A percentile compares a stretch with the other conserved stretches of the same genome.
These are phyloP conservation scores for Lantana camara DNA, from an alignment of 257 asterid species.

Conservation along the genomic window DNA sequence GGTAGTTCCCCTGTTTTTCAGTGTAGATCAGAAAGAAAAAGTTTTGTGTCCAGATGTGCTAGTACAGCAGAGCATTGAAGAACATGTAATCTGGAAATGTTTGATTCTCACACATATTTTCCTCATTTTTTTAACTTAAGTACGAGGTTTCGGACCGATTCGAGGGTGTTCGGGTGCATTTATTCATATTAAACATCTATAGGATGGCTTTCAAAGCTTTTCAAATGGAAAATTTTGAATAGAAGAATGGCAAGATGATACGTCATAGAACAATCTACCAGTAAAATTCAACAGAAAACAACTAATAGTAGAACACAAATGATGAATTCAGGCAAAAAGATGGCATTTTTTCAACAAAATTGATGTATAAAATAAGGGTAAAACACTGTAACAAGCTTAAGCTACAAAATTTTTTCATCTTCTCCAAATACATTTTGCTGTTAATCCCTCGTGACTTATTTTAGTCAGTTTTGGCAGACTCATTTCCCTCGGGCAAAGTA, in stretches of 20 bases:
- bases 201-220: too few species aligned
- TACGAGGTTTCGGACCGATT: too few species aligned
- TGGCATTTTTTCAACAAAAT: too few species aligned
- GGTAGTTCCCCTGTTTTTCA: slow-evolving; percentile 46
- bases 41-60: slow-evolving; percentile 34
- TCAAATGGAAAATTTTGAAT: too few species aligned
- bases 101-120: too few species aligned
- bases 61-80: slow-evolving; percentile 33
- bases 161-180: too few species aligned
- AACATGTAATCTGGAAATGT: not conserved
- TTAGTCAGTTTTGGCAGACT: slow-evolving; percentile 31
- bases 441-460: slow-evolving; percentile 10
- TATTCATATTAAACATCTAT: too few species aligned
- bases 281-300: too few species aligned
- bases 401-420: slow-evolving; percentile 34
- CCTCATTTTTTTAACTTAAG: not conserved
- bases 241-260: too few species aligned
- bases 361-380: not conserved
- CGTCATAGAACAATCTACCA: too few species aligned
- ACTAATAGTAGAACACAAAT: too few species aligned
- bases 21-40: slow-evolving; percentile 29
- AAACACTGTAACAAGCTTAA: not conserved
- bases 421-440: slow-evolving; percentile 3
- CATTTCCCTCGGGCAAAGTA: slow-evolving; percentile 40
- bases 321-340: too few species aligned